Evolutionary conservation across 257 asterid species (phyloP).

Genomic region (Solanum raphanifolium): DNA sequence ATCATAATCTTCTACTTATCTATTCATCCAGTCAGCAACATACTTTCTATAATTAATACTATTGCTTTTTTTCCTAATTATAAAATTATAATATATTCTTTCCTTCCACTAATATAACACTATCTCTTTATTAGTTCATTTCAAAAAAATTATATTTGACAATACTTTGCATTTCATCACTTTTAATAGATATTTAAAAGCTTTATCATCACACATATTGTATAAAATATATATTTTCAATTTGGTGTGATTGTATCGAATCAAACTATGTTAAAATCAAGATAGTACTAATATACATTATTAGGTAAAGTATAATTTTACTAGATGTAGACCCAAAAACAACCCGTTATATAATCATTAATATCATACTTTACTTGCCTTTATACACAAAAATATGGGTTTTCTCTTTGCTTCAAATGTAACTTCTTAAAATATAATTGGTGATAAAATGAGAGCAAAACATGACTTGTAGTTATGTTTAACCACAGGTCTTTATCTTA

Average conservation of each 20-base stretch:
- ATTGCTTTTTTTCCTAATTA: background rate
- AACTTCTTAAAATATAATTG: background rate
- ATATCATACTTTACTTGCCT: background rate
- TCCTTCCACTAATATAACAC: background rate
- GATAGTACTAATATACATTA: background rate
- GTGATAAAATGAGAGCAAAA: background rate
- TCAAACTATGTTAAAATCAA: background rate
- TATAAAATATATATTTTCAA: background rate
- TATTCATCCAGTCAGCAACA: background rate
- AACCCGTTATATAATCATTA: background rate
- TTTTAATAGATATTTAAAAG: background rate
- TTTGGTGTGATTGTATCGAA: background rate
- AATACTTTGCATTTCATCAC: background rate
- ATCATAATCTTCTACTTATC: background rate
- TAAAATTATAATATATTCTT: background rate
- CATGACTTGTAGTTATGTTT: background rate
- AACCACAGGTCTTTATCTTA: background rate
- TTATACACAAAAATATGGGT: background rate
- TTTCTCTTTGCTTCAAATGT: background rate
- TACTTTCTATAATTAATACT: background rate
- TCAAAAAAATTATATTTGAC: too few species aligned
- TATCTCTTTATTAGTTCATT: too few species aligned
- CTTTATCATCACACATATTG: background rate
- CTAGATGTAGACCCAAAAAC: background rate
- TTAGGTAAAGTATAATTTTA: background rate